A percentile compares a stretch with the other conserved stretches of the same genome.
phyloP scores from a whole-genome alignment of 208 protist species.

The Porcisia hertigi region DNA sequence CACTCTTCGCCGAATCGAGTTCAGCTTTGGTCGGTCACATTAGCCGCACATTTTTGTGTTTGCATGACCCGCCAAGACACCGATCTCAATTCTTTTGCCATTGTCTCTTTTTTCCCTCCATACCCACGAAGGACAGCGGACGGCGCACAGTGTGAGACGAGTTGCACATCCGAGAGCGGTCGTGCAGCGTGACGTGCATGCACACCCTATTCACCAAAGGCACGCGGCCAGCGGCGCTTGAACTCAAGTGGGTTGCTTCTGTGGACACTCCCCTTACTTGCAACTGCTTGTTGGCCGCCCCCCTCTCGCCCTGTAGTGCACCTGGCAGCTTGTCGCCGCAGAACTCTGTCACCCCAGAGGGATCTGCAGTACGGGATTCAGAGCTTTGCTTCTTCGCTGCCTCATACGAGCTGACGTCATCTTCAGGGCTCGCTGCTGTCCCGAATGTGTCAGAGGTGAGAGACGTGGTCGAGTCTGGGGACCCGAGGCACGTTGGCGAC shows the following conservation, averaged over 20 bases:
- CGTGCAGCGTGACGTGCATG: not conserved
- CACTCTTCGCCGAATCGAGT: no score
- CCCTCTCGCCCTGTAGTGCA: not conserved
- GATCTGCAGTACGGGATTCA: not conserved
- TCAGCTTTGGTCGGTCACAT: no score
- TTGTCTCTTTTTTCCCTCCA: not conserved
- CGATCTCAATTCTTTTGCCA: no score
- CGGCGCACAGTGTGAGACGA: not conserved
- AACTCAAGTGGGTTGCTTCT: constrained; percentile 3
- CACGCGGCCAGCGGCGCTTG: not conserved
- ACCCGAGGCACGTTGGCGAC: constrained; percentile 22
- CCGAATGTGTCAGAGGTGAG: not conserved
- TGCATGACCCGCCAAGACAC: no score
- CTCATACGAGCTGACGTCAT: not conserved
- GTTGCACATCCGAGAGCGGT: not conserved
- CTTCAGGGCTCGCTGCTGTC: not conserved
- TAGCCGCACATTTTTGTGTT: no score
- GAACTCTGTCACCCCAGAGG: not conserved
- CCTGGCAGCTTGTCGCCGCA: not conserved
- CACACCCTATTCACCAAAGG: not conserved
- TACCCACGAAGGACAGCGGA: not conserved
- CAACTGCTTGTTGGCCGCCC: constrained; percentile 70
- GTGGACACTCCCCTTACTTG: constrained; percentile 47
- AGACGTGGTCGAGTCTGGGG: not conserved
- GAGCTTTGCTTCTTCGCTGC: not conserved